These are phyloP conservation scores for Ceratobasidium sp. DNA, from an alignment of 1,284 basidiomycete genomes.

Conservation along the genomic window DNA sequence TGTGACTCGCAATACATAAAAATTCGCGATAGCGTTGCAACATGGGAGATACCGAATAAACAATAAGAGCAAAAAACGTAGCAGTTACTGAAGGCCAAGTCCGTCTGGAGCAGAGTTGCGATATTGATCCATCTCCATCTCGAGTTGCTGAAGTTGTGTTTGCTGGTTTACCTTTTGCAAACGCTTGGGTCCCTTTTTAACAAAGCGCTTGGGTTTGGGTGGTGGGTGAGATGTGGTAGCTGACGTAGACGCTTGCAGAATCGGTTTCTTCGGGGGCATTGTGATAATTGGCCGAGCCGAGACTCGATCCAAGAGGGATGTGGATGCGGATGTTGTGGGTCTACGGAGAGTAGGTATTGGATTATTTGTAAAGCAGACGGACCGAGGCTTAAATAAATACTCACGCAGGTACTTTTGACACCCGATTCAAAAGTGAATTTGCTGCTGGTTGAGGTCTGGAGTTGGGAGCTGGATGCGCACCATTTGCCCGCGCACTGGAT, in stretches of 20 bases:
- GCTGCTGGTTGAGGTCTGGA: background rate
- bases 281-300: conserved; percentile 3
- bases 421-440: conserved; percentile 22
- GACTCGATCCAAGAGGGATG: conserved; percentile 17
- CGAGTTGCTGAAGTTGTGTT: conserved; percentile 25
- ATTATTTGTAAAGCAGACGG: background rate
- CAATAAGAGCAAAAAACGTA: background rate
- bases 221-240: conserved; percentile 1
- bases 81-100: conserved; percentile 16
- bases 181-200: conserved; percentile 36
- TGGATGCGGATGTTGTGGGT: background rate
- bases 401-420: conserved; percentile 19
- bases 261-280: background rate
- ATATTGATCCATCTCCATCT: conserved; percentile 37
- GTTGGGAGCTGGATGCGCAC: background rate
- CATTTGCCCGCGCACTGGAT: background rate
- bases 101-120: conserved; percentile 15
- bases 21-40: conserved; percentile 9
- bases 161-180: conserved; percentile 27
- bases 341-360: background rate
- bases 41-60: conserved; percentile 4
- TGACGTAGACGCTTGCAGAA: background rate
- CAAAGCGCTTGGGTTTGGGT: conserved; percentile 29
- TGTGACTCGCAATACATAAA: conserved; percentile 14
- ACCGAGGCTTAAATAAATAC: background rate